Base-by-base conservation (phyloP, 768 basidiomycete genomes). In the Suillus placidus region DNA sequence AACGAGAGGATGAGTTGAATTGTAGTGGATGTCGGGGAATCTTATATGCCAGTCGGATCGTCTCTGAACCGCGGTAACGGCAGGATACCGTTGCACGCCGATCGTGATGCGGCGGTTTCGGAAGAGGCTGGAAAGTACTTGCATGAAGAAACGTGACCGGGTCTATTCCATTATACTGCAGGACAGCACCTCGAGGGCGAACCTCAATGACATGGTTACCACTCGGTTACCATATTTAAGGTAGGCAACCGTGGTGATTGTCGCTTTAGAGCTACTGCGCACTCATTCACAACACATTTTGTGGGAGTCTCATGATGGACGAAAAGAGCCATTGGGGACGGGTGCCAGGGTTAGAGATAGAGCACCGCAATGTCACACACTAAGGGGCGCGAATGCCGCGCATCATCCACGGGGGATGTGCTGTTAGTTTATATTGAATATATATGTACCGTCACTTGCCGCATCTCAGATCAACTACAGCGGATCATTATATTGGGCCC, bases 191-290 rank as follows among this genome's bases (percentile, higher is more conserved):
- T 42, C 64, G 60, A 64, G 67, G 66, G 66, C 62, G 65, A 68
- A 60, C 38, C 57, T 70, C 23, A 30, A 51, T 66, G 71, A 66
- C 70, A 71, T 62, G 66, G 77, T 77, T 76, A 67, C 72, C 70
- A 76, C 58, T 70, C 68, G 66, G 66, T 64, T 64, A 68, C 71
- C 72, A 67, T 64, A 71, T 66, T 47, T 60, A 66, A 69, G 38
- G 26, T 40, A 42, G 67, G 74, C 76, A 71, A 77, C 70, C 67
- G 64, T 62, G 69, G 68, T 78, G 76, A 77, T 77, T 71, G 74
- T 78, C 77, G 71, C 52, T 43, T 52, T 34, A 63, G 57, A 62
- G 62, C 67, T 77, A 74, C 77, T 77, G 76, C 78, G 76, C 71
- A 71, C 63, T 60, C 68, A 61, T 75, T 74, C 60, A 70, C 63